phyloP scores from a whole-genome alignment of 176 grass and related monocot genomes.

The Elaeis guineensis region DNA sequence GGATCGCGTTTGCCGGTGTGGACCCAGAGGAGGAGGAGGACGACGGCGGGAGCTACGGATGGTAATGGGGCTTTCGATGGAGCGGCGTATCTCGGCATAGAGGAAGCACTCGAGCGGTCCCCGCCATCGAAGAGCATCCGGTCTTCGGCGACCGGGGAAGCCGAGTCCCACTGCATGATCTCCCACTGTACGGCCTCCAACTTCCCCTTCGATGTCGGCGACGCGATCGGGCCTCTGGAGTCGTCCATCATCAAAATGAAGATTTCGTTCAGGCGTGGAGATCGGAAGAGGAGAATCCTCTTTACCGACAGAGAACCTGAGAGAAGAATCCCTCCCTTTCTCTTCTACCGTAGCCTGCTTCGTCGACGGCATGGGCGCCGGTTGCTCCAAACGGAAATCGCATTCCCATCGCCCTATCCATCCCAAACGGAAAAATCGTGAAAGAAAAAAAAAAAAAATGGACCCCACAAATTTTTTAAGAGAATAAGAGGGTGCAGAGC shows the following conservation, averaged over 20 bases:
- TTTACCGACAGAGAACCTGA: too few relatives aligned
- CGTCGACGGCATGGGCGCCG: too few relatives aligned
- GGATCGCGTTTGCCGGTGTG: constrained; percentile 10
- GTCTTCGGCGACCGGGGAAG: constrained; percentile 15
- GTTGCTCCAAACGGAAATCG: too few relatives aligned
- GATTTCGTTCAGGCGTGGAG: background rate
- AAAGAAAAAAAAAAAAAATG: too few relatives aligned
- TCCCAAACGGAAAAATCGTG: too few relatives aligned
- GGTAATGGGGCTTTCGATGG: constrained; percentile 26
- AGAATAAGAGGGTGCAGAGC: too few relatives aligned
- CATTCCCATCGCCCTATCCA: too few relatives aligned
- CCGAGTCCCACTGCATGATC: constrained; percentile 48
- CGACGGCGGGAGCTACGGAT: constrained; percentile 35
- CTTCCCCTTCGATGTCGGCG: constrained; percentile 7
- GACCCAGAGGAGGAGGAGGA: constrained; percentile 23
- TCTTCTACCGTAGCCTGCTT: too few relatives aligned
- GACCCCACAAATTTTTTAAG: too few relatives aligned
- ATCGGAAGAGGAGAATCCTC: too few relatives aligned
- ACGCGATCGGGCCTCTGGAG: constrained; percentile 17
- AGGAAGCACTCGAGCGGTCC: constrained; percentile 41
- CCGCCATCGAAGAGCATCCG: constrained; percentile 25
- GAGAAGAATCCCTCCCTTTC: too few relatives aligned
- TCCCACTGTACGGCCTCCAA: constrained; percentile 47
- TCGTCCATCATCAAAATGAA: constrained; percentile 28
- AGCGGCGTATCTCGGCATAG: constrained; percentile 53